Evolutionary conservation across 2,329 filamentous ascomycete species (phyloP), one percentile per base, ranked within the genome.

Genomic region (Harringtonia aguacate): DNA sequence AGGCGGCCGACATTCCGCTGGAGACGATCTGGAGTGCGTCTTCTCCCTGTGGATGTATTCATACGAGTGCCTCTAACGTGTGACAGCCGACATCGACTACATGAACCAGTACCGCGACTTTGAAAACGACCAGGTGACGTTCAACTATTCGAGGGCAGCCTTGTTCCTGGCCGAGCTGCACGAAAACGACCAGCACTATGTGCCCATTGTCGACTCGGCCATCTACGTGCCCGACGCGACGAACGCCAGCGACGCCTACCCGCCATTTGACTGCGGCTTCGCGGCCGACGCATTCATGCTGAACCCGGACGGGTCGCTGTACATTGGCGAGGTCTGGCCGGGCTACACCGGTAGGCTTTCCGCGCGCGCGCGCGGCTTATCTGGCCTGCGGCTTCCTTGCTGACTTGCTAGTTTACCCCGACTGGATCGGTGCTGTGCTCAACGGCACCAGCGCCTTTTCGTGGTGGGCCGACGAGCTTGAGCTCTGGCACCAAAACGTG

Each of bases 181-280:
- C 54, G 60, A 65, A 9, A 75, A 77, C 43, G 65, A 77, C 4
- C 80, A 84, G 55, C 75, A 81, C n/a, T 82, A 84, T 45, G 70
- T 85, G 2, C 70, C 86, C 17, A 89, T 89, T 61, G 77, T 89
- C 13, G 85, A 90, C 55, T 76, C 80, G 3, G 77, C 77, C 13
- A 66, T 53, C 39, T 88, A 88, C 56, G 74, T 77, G 22, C 84
- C 84, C 0, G 82, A 86, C 52, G 80, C 81, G 0, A 64, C 75
- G n/a, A 84, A 87, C 54, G 36, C 42, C 68, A 66, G 81, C 80
- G 84, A 87, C 58, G 69, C 68, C 36, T 84, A 79, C 56, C 64
- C 67, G 2, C 64, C 75, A 0, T 88, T 78, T 58, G 66, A 79
- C 41, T 70, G 75, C 15, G 84, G 83, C 0, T 60, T 76, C 1